These are phyloP conservation scores for Lentinula sp. DNA, from an alignment of 768 basidiomycete species.

Conservation along the genomic window DNA sequence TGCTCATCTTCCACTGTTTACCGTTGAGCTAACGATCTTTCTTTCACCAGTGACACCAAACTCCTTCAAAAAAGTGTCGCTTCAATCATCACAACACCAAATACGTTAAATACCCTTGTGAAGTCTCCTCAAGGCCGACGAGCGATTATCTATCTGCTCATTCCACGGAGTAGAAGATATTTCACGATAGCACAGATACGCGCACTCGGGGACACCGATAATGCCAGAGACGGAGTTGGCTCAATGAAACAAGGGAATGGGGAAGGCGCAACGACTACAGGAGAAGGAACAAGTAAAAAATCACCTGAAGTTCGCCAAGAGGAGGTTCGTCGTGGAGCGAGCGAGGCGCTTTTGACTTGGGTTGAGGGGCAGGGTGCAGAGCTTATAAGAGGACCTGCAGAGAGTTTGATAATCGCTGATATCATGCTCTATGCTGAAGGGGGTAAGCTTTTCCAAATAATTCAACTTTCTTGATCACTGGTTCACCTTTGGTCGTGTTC, in stretches of 20 bases:
- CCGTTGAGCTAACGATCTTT: not conserved
- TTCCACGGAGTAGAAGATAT: slow-evolving; percentile 78
- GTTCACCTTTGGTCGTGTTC: not conserved
- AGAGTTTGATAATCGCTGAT: slow-evolving; percentile 73
- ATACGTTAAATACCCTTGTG: slow-evolving; percentile 43
- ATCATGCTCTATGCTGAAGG: slow-evolving; percentile 83
- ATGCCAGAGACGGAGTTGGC: slow-evolving; percentile 25
- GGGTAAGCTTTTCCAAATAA: slow-evolving; percentile 38
- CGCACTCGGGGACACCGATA: slow-evolving; percentile 69
- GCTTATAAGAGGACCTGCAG: slow-evolving; percentile 69
- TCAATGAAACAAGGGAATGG: not conserved
- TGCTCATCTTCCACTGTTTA: slow-evolving; percentile 5
- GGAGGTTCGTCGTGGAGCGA: slow-evolving; percentile 72
- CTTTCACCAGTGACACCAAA: slow-evolving; percentile 73
- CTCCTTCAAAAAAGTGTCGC: slow-evolving; percentile 77
- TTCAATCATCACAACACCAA: slow-evolving; percentile 55
- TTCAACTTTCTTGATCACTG: not conserved
- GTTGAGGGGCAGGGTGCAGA: slow-evolving; percentile 56
- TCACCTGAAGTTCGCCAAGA: slow-evolving; percentile 50
- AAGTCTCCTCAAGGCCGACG: slow-evolving; percentile 71
- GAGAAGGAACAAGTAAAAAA: slow-evolving; percentile 76
- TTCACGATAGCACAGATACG: slow-evolving; percentile 81
- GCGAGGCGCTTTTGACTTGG: slow-evolving; percentile 68
- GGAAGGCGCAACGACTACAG: not conserved
- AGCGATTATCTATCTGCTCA: slow-evolving; percentile 74